A percentile compares a stretch with the other conserved stretches of the same genome.
Evolutionary conservation across 2,329 filamentous ascomycete genomes (phyloP).

Genomic region (Trichoderma sp.): DNA sequence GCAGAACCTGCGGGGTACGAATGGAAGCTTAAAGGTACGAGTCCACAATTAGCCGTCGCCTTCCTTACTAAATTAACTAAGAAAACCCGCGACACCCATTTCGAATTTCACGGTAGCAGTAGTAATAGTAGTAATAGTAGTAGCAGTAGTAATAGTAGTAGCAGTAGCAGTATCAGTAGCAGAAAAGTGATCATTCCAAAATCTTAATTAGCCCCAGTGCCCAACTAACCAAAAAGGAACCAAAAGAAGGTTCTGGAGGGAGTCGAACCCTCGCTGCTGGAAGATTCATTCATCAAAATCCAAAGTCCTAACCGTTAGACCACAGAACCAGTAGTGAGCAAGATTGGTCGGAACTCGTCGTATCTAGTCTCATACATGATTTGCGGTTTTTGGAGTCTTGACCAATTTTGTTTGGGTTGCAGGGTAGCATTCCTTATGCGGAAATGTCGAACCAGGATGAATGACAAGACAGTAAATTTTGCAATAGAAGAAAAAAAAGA

Average conservation of each 20-base stretch:
- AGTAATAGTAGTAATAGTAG: no score
- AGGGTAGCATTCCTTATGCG: conserved; percentile 1
- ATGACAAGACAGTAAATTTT: neutral
- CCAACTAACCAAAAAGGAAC: no score
- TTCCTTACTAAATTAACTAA: no score
- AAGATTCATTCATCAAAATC: conserved; percentile 26
- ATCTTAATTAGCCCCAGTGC: neutral
- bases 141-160: no score
- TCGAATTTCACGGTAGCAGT: no score
- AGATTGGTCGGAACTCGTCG: neutral
- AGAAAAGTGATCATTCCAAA: no score
- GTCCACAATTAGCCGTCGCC: no score
- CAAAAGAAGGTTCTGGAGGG: conserved; percentile 23
- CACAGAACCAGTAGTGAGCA: conserved; percentile 19
- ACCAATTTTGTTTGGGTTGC: neutral
- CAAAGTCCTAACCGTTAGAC: conserved; percentile 30
- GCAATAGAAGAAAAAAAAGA: neutral
- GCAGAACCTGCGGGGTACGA: no score
- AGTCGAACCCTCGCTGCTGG: conserved; percentile 29
- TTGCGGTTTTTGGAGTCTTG: neutral
- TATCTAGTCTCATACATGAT: neutral
- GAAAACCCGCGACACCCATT: no score
- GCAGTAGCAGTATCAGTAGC: no score
- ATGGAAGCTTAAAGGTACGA: no score
- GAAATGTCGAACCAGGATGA: neutral